These are phyloP conservation scores for Babesia bigemina DNA, from an alignment of 169 alveolate species.

Conservation along the genomic window DNA sequence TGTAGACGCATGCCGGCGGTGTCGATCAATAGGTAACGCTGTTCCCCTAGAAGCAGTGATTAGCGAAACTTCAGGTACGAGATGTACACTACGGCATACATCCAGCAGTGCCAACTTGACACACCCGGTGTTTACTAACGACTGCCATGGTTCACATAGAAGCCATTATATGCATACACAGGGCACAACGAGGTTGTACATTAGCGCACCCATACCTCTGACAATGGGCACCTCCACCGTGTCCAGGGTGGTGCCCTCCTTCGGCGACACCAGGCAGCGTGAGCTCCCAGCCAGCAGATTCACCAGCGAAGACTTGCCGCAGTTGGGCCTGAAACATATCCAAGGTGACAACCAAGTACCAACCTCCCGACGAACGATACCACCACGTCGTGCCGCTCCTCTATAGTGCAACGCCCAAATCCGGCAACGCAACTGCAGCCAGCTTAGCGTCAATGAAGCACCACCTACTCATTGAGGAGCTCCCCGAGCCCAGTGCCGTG, in stretches of 20 bases:
- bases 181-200: not conserved
- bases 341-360: conserved; percentile 8
- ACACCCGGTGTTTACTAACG: not conserved
- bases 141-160: not conserved
- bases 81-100: not conserved
- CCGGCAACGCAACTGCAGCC: conserved; percentile 55
- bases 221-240: conserved; percentile 69
- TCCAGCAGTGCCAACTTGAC: not conserved
- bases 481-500: conserved; percentile 80
- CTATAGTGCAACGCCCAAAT: conserved; percentile 41
- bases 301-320: conserved; percentile 76
- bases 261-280: conserved; percentile 79
- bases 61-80: not conserved
- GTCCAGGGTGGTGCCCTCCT: conserved; percentile 79
- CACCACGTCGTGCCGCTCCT: conserved; percentile 50
- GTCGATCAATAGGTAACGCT: conserved; percentile 30
- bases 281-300: conserved; percentile 66
- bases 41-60: conserved; percentile 8
- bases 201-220: conserved; percentile 33
- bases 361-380: conserved; percentile 68
- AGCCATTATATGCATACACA: too few relatives aligned
- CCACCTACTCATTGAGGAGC: conserved; percentile 62
- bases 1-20: conserved; percentile 65
- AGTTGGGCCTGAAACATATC: conserved; percentile 66
- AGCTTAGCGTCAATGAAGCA: not conserved